Evolutionary conservation across 495 filamentous ascomycete genomes (phyloP), one percentile per base, ranked within the genome.

Genomic region (Penicillium dipodomyicola): DNA sequence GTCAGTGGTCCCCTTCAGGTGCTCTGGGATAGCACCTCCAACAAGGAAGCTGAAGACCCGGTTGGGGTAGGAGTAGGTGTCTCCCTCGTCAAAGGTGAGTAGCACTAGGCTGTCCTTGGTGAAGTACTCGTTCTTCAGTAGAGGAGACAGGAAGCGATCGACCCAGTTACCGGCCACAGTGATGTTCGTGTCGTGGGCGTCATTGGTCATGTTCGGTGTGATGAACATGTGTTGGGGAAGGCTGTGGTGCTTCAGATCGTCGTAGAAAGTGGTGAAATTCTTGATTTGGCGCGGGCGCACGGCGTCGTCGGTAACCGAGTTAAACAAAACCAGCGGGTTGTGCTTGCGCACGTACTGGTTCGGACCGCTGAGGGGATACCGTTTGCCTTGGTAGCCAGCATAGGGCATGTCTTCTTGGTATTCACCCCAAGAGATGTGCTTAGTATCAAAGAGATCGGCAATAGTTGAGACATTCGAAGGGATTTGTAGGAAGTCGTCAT

Each of bases 261-360:
- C 68, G 42, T 76, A 69, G 67, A 90, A 88, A 44, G 74, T 74
- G 44, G 84, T 84, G 58, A 87, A 78, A 67, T 87, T 89, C 76
- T 90, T 89, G 71, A 87, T 83, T 54, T 81, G 75, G 17, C 78
- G 75, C 2, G 84, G 69, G 11, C 86, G 81, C 14, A 80, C 75
- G 9, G 69, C 65, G 50, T 82, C 77, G 47, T 73, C 69, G 41
- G 82, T 77, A 50, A 87, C 79, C 19, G 77, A 80, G 66, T 87
- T 80, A 57, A 77, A 86, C 53, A 82, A 71, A 25, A 88, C 68
- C 14, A 84, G 67, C 0, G 86, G 87, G 69, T 88, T 87, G 74
- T 91, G 88, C 74, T 91, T 92, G 43, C 88, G 82, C n/a, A 90
- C 86, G 62, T 92, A 92, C 65, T 83, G 78, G 56, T 87, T 84